Evolutionary conservation across 1,139 yeast genomes (phyloP).

Genomic region (Geotrichum fermentans): DNA sequence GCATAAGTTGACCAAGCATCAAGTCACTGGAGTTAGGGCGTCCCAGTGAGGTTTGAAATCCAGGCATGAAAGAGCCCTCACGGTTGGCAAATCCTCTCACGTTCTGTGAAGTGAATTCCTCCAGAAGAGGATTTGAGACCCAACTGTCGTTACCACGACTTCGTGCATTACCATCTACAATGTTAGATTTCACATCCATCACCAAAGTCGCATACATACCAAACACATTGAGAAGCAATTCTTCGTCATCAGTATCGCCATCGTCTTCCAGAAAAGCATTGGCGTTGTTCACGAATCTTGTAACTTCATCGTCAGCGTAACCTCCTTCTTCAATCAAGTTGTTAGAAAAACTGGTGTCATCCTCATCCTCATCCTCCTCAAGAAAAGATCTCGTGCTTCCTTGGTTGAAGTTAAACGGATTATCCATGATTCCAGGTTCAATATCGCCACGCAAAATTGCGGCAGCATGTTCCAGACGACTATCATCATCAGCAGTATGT

Average conservation of each 20-base stretch:
- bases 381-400: constrained; percentile 5
- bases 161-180: background rate
- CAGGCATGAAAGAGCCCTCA: background rate
- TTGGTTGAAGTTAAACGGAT: constrained; percentile 10
- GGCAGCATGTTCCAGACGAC: constrained; percentile 27
- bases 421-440: constrained; percentile 20
- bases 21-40: background rate
- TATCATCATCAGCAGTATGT: constrained; percentile 23
- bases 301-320: constrained; percentile 16
- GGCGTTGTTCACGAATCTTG: constrained; percentile 24
- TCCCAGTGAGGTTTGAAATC: background rate
- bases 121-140: constrained; percentile 13
- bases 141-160: background rate
- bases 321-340: background rate
- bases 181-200: background rate
- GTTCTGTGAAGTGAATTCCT: constrained; percentile 3
- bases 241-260: constrained; percentile 23
- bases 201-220: constrained; percentile 8
- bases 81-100: background rate
- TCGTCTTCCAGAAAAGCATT: constrained; percentile 38
- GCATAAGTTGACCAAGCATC: constrained; percentile 14
- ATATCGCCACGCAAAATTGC: constrained; percentile 20
- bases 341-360: background rate
- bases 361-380: constrained; percentile 8
- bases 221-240: background rate